phyloP scores from a whole-genome alignment of 2,329 filamentous ascomycete genomes.

The Ilyonectria sp. region DNA sequence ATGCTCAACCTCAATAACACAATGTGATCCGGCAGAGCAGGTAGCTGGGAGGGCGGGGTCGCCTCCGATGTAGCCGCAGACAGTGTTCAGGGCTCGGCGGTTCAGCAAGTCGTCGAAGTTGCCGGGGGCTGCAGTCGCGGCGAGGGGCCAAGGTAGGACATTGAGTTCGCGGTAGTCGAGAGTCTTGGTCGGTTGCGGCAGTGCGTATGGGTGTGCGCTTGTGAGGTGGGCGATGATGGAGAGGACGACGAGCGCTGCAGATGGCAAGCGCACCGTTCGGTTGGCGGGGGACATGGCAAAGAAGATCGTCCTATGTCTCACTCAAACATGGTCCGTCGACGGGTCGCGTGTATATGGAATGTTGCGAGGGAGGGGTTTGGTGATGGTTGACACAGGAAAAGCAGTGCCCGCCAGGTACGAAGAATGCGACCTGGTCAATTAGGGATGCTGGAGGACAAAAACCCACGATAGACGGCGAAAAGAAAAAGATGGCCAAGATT shows the following conservation, averaged over 20 bases:
- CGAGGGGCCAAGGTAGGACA: slow-evolving; percentile 57
- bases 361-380: slow-evolving; percentile 25
- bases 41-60: slow-evolving; percentile 68
- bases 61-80: slow-evolving; percentile 72
- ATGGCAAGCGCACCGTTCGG: slow-evolving; percentile 55
- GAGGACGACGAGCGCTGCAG: slow-evolving; percentile 54
- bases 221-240: slow-evolving; percentile 52
- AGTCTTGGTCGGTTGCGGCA: slow-evolving; percentile 59
- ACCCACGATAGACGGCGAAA: slow-evolving; percentile 22
- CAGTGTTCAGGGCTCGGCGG: slow-evolving; percentile 65
- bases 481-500: slow-evolving; percentile 1
- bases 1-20: slow-evolving; percentile 66
- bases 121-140: slow-evolving; percentile 58
- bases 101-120: slow-evolving; percentile 50
- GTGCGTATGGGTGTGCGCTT: slow-evolving; percentile 56
- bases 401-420: not conserved
- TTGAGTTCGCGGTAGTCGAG: slow-evolving; percentile 56
- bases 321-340: slow-evolving; percentile 40
- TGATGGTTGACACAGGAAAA: slow-evolving; percentile 25
- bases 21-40: slow-evolving; percentile 71
- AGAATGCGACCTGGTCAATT: not conserved
- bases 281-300: slow-evolving; percentile 46
- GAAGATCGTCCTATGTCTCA: slow-evolving; percentile 39
- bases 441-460: slow-evolving; percentile 5
- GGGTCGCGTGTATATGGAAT: slow-evolving; percentile 26